Percentiles rank a stretch among this genome's conserved stretches.
Conservation (phyloP, 2,329 filamentous ascomycete species). For the Sclerotinia trifoliorum region DNA sequence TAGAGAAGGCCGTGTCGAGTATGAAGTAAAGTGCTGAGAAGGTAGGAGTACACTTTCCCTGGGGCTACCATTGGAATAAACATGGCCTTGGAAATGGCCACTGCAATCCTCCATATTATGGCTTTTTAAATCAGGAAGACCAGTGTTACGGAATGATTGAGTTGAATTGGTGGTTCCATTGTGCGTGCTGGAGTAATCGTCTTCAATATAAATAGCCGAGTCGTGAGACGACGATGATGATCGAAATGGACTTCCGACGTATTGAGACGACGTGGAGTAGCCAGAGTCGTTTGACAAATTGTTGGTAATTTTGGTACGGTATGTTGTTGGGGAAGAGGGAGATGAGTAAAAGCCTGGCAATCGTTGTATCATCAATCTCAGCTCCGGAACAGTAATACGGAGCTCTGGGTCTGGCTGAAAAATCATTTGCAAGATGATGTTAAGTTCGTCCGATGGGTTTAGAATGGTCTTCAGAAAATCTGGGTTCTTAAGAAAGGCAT, state of each 20-base stretch:
- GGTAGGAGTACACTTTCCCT: not conserved
- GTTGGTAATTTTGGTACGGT: not conserved
- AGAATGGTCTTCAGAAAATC: slow-evolving; percentile 91
- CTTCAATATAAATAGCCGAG: slow-evolving; percentile 3
- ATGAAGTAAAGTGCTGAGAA: not conserved
- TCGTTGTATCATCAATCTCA: slow-evolving; percentile 71
- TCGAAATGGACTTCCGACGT: not conserved
- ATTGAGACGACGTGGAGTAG: not conserved
- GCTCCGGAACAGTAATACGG: slow-evolving; percentile 76
- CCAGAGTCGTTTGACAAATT: slow-evolving; percentile 16
- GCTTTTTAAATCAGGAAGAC: not conserved
- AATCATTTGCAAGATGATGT: slow-evolving; percentile 80
- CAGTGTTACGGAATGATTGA: not conserved
- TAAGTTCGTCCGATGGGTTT: slow-evolving; percentile 84
- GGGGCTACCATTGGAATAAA: not conserved
- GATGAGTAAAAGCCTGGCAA: slow-evolving; percentile 47
- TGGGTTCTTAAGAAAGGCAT: slow-evolving; percentile 79
- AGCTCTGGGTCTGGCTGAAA: slow-evolving; percentile 84
- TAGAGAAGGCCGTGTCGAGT: not conserved
- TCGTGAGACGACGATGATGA: slow-evolving; percentile 13
- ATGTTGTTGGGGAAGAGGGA: not conserved
- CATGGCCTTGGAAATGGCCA: not conserved
- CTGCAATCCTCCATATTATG: not conserved
- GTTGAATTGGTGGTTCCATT: not conserved
- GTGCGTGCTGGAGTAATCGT: not conserved